Conservation (phyloP, 495 filamentous ascomycete genomes). For the Schizothecium vesticola region DNA sequence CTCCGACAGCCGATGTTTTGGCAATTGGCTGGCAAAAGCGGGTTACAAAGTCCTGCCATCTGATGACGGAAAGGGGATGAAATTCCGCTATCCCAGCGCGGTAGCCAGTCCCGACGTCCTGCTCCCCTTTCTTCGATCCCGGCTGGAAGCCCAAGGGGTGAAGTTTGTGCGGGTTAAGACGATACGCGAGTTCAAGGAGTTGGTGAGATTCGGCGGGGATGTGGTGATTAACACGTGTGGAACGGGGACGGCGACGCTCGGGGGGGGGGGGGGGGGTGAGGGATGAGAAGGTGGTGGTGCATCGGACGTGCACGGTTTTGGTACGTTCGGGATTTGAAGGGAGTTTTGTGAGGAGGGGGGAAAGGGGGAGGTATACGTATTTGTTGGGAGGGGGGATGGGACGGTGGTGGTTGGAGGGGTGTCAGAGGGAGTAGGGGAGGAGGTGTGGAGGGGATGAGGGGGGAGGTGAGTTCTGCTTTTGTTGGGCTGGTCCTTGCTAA, state of each 20-base stretch:
- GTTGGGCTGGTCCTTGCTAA: neutral
- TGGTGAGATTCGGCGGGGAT: neutral
- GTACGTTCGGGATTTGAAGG: slow-evolving; percentile 10
- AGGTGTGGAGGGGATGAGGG: neutral
- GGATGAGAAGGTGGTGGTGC: slow-evolving; percentile 7
- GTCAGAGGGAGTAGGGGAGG: slow-evolving; percentile 4
- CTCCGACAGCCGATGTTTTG: too few relatives aligned
- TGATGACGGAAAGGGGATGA: neutral
- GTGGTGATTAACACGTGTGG: slow-evolving; percentile 17
- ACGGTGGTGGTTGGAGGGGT: slow-evolving; percentile 16
- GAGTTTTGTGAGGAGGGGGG: slow-evolving; percentile 5
- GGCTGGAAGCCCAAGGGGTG: slow-evolving; percentile 21
- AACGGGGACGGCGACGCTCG: neutral
- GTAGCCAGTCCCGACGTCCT: slow-evolving; percentile 26
- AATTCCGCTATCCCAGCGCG: slow-evolving; percentile 15
- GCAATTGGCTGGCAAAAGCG: too few relatives aligned
- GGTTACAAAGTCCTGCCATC: neutral
- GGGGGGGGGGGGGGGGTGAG: slow-evolving; percentile 17
- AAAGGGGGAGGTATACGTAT: slow-evolving; percentile 8
- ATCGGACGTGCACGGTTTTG: slow-evolving; percentile 12
- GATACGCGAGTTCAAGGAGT: slow-evolving; percentile 18
- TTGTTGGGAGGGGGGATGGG: slow-evolving; percentile 15
- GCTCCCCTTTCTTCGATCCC: slow-evolving; percentile 22
- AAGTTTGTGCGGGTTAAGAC: slow-evolving; percentile 18
- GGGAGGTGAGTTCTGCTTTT: slow-evolving; percentile 6